Conservation (phyloP, 176 grass and related monocot species). For the Rhynchospora pubera region DNA sequence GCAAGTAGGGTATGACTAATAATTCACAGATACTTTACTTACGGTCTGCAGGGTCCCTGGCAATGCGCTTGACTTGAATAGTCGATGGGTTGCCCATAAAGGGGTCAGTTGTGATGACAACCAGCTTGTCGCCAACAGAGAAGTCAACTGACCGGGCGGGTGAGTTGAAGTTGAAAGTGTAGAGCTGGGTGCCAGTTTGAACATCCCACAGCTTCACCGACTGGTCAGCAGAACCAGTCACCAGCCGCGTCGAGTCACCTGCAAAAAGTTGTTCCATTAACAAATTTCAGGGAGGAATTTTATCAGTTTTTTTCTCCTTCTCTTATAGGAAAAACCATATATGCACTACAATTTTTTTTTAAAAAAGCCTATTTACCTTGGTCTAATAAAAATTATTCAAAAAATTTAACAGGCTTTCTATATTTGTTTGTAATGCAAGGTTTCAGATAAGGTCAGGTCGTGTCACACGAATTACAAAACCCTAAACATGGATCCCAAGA, state of each 20-base stretch:
- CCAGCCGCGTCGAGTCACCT: constrained; percentile 62
- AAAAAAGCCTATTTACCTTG: not conserved
- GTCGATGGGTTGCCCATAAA: constrained; percentile 75
- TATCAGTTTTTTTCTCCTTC: not conserved
- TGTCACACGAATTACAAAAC: not conserved
- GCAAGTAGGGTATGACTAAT: not conserved
- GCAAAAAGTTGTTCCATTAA: not conserved
- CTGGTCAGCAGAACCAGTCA: constrained; percentile 75
- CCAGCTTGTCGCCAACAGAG: constrained; percentile 55
- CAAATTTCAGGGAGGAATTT: not conserved
- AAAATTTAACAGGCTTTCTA: not conserved
- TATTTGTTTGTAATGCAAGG: not conserved
- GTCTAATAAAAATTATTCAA: not conserved
- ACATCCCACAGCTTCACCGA: constrained; percentile 88
- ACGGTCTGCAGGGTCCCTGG: constrained; percentile 59
- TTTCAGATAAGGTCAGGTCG: not conserved
- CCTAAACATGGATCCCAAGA: no score
- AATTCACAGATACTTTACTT: not conserved
- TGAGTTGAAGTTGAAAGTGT: constrained; percentile 69
- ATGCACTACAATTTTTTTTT: not conserved
- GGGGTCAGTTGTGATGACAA: constrained; percentile 65
- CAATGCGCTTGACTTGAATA: constrained; percentile 77
- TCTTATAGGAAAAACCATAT: not conserved
- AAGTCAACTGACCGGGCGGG: constrained; percentile 71
- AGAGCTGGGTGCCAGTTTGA: constrained; percentile 57